Percentiles rank a stretch among this genome's conserved stretches.
These are phyloP conservation scores for Cladophialophora psammophila DNA, from an alignment of 2,329 filamentous ascomycete genomes.

Conservation along the genomic window DNA sequence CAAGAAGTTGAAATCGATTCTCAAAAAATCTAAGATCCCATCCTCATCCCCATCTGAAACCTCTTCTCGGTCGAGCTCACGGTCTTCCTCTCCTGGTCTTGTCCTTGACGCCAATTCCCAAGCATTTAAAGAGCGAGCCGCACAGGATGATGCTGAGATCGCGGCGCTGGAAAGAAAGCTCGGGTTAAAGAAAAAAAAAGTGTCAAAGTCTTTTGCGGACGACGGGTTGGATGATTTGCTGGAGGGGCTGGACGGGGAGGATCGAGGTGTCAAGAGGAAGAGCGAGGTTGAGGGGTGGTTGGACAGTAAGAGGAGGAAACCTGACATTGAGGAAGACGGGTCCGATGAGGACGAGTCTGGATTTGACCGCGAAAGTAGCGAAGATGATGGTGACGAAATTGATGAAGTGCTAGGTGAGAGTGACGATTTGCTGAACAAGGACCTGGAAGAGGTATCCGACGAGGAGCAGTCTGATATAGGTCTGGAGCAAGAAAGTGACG, in stretches of 20 bases:
- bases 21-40: constrained; percentile 44
- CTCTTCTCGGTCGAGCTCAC: constrained; percentile 25
- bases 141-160: constrained; percentile 87
- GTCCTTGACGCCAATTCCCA: constrained; percentile 44
- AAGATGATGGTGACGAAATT: constrained; percentile 49
- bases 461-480: constrained; percentile 17
- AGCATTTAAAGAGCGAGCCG: constrained; percentile 68
- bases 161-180: constrained; percentile 85
- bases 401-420: constrained; percentile 51
- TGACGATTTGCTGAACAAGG: constrained; percentile 39
- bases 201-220: constrained; percentile 77
- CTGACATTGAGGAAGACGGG: constrained; percentile 40
- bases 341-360: constrained; percentile 40
- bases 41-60: constrained; percentile 22
- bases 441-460: constrained; percentile 18
- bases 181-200: constrained; percentile 77
- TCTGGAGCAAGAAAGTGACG: constrained; percentile 16
- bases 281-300: constrained; percentile 71
- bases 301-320: constrained; percentile 45
- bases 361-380: constrained; percentile 45
- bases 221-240: constrained; percentile 84
- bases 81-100: constrained; percentile 38
- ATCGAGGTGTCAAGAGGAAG: constrained; percentile 61
- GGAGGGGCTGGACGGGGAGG: constrained; percentile 66
- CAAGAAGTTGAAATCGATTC: constrained; percentile 46